Evolutionary conservation across 176 grass and related monocot genomes (phyloP).

Genomic region (Puya raimondii): DNA sequence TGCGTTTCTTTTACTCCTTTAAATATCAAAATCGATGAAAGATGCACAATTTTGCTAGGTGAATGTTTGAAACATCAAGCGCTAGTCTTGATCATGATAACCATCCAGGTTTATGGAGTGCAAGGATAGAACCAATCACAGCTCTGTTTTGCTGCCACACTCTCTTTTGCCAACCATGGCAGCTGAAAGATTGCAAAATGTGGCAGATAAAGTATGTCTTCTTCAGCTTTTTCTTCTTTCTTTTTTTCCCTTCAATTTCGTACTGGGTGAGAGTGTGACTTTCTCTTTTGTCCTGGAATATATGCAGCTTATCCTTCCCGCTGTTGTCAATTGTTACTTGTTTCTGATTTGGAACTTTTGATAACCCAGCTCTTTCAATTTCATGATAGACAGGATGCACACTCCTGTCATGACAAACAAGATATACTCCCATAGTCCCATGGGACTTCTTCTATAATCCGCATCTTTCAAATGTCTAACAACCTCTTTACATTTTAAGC

Average conservation of each 20-base stretch:
- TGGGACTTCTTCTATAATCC: too few relatives aligned
- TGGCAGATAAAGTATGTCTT: conserved; percentile 50
- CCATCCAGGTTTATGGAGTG: conserved; percentile 99
- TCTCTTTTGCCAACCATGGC: conserved; percentile 78
- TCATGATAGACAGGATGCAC: too few relatives aligned
- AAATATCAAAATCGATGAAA: conserved; percentile 3
- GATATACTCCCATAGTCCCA: too few relatives aligned
- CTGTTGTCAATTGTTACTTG: too few relatives aligned
- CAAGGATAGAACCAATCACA: conserved; percentile 71
- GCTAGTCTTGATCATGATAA: conserved; percentile 51
- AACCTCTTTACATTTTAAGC: too few relatives aligned
- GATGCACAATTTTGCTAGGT: conserved; percentile 4
- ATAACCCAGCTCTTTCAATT: too few relatives aligned
- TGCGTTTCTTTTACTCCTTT: conserved; percentile 6
- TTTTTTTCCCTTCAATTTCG: background rate
- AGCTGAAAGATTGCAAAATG: conserved; percentile 63
- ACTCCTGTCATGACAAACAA: too few relatives aligned
- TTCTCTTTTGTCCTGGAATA: too few relatives aligned
- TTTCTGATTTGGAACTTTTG: too few relatives aligned
- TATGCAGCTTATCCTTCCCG: too few relatives aligned
- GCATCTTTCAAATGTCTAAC: too few relatives aligned
- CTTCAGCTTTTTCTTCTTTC: conserved; percentile 14
- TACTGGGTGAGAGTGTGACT: too few relatives aligned
- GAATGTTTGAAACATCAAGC: conserved; percentile 23
- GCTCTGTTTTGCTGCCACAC: conserved; percentile 74